These are phyloP conservation scores for Aspergillus versicolor DNA, from an alignment of 2,329 filamentous ascomycete species.

Conservation along the genomic window DNA sequence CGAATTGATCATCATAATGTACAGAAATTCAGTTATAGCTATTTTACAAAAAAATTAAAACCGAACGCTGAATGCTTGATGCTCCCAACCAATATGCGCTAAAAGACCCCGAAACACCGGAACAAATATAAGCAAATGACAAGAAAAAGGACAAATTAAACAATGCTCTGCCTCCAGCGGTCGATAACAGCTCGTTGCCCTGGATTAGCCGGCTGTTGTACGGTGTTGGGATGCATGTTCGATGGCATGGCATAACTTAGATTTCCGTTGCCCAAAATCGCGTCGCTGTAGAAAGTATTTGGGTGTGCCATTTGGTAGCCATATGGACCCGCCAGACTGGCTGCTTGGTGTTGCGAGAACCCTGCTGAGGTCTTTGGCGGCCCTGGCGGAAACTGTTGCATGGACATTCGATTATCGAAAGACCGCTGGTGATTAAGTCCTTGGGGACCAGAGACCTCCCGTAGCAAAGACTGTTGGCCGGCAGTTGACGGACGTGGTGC, in stretches of 20 bases:
- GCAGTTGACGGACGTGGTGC: conserved; percentile 49
- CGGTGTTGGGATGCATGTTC: conserved; percentile 26
- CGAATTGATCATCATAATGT: background rate
- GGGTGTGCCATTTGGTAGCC: conserved; percentile 26
- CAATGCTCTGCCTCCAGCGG: conserved; percentile 55
- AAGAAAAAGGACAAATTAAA: conserved; percentile 14
- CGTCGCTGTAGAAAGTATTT: conserved; percentile 28
- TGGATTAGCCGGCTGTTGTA: conserved; percentile 44
- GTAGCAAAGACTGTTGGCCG: conserved; percentile 26
- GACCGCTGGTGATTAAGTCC: conserved; percentile 18
- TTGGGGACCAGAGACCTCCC: conserved; percentile 15
- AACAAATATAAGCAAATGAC: background rate
- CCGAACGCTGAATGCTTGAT: conserved; percentile 3
- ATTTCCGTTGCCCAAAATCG: conserved; percentile 27
- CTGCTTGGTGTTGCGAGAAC: conserved; percentile 17
- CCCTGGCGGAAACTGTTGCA: conserved; percentile 28
- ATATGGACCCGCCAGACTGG: conserved; percentile 23
- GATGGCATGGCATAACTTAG: conserved; percentile 27
- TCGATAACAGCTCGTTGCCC: conserved; percentile 58
- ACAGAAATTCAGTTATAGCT: conserved; percentile 1
- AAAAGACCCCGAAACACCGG: conserved; percentile 1
- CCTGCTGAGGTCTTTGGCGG: conserved; percentile 17
- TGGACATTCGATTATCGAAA: conserved; percentile 29
- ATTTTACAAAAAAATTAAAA: conserved; percentile 3
- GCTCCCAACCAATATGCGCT: conserved; percentile 8